Conservation (phyloP, 2,329 filamentous ascomycete species). For the Curvularia hawaiiensis region DNA sequence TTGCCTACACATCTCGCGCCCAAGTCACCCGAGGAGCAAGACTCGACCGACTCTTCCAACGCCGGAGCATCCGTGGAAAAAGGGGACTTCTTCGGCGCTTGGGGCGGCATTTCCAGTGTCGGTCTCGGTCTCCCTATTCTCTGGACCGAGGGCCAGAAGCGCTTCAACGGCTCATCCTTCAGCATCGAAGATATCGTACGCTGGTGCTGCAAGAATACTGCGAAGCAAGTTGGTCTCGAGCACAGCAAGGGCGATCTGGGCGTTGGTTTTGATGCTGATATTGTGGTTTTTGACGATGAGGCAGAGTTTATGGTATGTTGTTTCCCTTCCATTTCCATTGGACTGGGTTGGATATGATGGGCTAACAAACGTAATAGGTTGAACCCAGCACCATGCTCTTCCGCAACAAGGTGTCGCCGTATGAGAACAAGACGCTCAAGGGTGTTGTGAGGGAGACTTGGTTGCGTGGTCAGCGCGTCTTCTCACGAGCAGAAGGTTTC, state of each 20-base stretch:
- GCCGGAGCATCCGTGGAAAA: conserved; percentile 30
- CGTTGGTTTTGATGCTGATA: conserved; percentile 84
- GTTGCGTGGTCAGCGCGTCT: conserved; percentile 78
- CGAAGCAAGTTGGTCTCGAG: conserved; percentile 82
- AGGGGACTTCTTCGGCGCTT: conserved; percentile 94
- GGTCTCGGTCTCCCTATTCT: conserved; percentile 91
- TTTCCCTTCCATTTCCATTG: background rate
- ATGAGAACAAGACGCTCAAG: conserved; percentile 78
- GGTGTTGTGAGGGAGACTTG: conserved; percentile 86
- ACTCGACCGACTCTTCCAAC: background rate
- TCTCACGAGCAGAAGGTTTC: conserved; percentile 68
- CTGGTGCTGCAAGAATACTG: conserved; percentile 86
- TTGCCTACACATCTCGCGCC: conserved; percentile 73
- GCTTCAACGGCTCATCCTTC: conserved; percentile 54
- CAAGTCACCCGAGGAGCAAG: conserved; percentile 41
- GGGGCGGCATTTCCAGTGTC: conserved; percentile 95
- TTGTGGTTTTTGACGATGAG: conserved; percentile 90
- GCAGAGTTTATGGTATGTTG: conserved; percentile 72
- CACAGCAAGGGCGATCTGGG: conserved; percentile 80
- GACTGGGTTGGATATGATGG: background rate
- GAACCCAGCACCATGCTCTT: conserved; percentile 83
- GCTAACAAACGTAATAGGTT: conserved; percentile 33
- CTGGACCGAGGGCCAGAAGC: conserved; percentile 73
- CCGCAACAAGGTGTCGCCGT: conserved; percentile 90
- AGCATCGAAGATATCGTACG: conserved; percentile 78